Base-by-base conservation (phyloP, 371 early-diverging fungal species). In the Rhizopus microsporus region DNA sequence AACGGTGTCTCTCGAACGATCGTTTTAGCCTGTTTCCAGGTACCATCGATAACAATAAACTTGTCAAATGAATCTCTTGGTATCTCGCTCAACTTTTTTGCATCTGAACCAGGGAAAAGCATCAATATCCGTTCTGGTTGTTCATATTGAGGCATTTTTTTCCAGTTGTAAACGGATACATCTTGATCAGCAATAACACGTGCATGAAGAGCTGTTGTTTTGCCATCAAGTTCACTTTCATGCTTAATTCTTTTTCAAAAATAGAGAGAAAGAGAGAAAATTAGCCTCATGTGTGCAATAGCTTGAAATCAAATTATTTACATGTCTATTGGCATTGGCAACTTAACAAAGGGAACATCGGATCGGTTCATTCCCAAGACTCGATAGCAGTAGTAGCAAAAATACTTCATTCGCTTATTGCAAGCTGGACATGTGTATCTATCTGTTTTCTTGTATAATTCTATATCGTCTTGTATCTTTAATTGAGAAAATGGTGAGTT, bases 31-130 rank as follows among this genome's bases (percentile, higher is more conserved):
- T 96, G 97, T 34, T 77, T 72, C 97, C 97, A 95, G 8, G 96
- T 95, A 17, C 95, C 96, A 67, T 95, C 97, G 54, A 96, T 86
- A 5, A 97, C 96, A 47, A 93, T 76, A 13, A 94, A 59, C 43
- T 83, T 77, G 61, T 92, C 90, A 64, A 91, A 93, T 2, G 86
- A 72, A 15, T 61, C 67, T 17, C 69, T 49, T 2, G 83, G 80
- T 40, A 92, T 84, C 32, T 90, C 79, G 0, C 76, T 68, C 5
- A 92, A 68, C 6, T 83, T 81, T 45, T 81, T 77, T 0, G 93
- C 89, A 44, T 85, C 88, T 29, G 81, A 80, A 5, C 93, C 88
- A n/a, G 95, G 95, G 67, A 87, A 96, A n/a, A 96, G 72, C 54
- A 96, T 75, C n/a, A 94, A 69, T 1, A 84, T 76, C 15, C 88